Conservation (phyloP, 228 moss, liverwort and hornwort genomes). For the Sphagnum fallax region DNA sequence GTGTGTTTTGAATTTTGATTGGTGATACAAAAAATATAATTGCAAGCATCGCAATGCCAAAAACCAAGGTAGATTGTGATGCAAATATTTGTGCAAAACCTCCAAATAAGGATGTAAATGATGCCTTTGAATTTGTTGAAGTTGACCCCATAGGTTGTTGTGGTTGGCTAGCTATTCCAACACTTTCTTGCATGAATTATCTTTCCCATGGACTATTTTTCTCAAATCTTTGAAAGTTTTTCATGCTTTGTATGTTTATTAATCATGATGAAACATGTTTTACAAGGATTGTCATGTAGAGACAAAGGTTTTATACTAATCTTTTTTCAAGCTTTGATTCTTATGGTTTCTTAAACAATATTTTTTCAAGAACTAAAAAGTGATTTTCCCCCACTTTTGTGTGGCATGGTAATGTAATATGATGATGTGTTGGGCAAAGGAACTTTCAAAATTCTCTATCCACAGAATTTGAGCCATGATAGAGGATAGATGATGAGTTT, state of each 20-base stretch:
- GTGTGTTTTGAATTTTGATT: not conserved
- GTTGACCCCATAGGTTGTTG: slow-evolving; percentile 59
- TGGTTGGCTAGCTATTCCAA: slow-evolving; percentile 28
- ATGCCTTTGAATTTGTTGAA: slow-evolving; percentile 51
- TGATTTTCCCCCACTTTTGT: not conserved
- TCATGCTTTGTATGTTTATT: not conserved
- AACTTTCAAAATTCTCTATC: slow-evolving; percentile 56
- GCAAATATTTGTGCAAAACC: not conserved
- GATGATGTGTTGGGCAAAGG: slow-evolving; percentile 47
- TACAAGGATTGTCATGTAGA: not conserved
- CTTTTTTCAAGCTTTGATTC: not conserved
- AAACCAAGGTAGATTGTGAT: slow-evolving; percentile 5
- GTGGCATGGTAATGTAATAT: slow-evolving; percentile 15
- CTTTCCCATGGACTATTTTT: no score
- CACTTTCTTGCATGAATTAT: not conserved
- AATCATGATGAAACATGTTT: not conserved
- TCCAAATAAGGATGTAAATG: slow-evolving; percentile 12
- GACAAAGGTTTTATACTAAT: not conserved
- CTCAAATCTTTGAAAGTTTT: not conserved
- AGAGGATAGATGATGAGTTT: no score
- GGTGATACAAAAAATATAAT: not conserved
- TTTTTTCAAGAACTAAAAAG: not conserved
- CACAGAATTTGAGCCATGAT: not conserved
- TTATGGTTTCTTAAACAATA: not conserved
- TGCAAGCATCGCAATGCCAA: not conserved